These are phyloP conservation scores for Coniophora puteana DNA, from an alignment of 1,284 basidiomycete genomes.

Conservation along the genomic window DNA sequence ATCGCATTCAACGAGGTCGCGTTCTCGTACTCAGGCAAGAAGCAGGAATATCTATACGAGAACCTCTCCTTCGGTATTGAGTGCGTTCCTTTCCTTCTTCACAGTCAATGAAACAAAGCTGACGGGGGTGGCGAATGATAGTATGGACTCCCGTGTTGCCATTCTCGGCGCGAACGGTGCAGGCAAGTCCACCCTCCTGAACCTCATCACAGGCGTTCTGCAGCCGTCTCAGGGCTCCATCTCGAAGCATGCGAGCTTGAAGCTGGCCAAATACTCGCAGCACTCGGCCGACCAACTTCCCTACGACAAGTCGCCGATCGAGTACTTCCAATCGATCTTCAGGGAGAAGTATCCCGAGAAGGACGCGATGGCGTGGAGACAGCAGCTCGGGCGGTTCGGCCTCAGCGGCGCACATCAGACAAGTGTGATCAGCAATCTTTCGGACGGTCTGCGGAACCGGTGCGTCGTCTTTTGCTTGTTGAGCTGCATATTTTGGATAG, in stretches of 20 bases:
- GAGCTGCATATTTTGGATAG: conserved; percentile 13
- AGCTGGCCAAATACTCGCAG: conserved; percentile 97
- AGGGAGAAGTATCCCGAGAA: conserved; percentile 90
- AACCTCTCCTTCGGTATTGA: conserved; percentile 94
- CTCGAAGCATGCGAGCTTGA: conserved; percentile 85
- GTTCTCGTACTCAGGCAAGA: conserved; percentile 91
- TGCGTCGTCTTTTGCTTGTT: conserved; percentile 31
- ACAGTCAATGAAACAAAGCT: conserved; percentile 6
- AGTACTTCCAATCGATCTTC: conserved; percentile 89
- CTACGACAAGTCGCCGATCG: conserved; percentile 89
- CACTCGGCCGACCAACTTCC: conserved; percentile 98
- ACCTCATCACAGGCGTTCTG: conserved; percentile 87
- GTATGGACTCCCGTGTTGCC: conserved; percentile 94
- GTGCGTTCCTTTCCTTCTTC: conserved; percentile 39
- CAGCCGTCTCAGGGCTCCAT: conserved; percentile 85
- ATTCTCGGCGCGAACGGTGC: conserved; percentile 99
- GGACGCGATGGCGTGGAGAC: conserved; percentile 89
- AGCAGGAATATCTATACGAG: conserved; percentile 86
- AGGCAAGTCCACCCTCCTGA: conserved; percentile 95
- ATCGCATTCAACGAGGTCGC: conserved; percentile 95
- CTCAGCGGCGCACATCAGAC: conserved; percentile 94
- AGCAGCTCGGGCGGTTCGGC: conserved; percentile 95
- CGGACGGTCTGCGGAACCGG: conserved; percentile 96
- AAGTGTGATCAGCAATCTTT: conserved; percentile 86
- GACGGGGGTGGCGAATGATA: conserved; percentile 30